Evolutionary conservation across 2,329 filamentous ascomycete species (phyloP), one percentile per base, ranked within the genome.

Genomic region (Alternaria sp.): DNA sequence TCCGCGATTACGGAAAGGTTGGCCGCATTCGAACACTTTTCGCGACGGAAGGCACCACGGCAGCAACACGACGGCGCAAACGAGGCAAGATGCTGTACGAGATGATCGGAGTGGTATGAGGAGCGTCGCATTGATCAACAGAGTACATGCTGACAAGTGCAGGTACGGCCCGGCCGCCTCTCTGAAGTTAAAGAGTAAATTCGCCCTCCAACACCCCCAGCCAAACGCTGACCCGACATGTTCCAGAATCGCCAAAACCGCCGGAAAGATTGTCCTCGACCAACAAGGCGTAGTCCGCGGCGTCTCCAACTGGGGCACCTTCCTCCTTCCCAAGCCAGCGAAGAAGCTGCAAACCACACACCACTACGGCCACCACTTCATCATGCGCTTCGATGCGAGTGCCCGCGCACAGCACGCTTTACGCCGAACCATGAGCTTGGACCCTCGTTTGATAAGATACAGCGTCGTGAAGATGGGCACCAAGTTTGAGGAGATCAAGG

Each of bases 281-380:
- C 88, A 90, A 70, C 91, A 91, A 79, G 96, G 96, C 81, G 94
- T 97, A 60, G 89, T 99, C 77, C 93, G 96, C 73, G 93, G 93
- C 78, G 87, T 97, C 77, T 90, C 90, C 72, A 99, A 99, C 86
- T 99, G 96, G 96, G 96, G 96, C 78, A 87, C 92, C 72, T 97
- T 96, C 83, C 86, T 90, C 51, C 90, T 99, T 17, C 95, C 96
- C 51, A 91, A 90, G 71, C 89, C 93, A 66, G 86, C 90, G 62
- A 90, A 89, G 66, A 90, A 91, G 77, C 90, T 96, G 81, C 93
- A 97, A 83, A 89, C 91, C 72, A 89, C 89, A 70, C 91, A 98
- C 86, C 88, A 88, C 68, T 87, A 89, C 71, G 96, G 96, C 59
- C 94, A 98, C 84, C 97, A 99, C 86, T 99, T 99, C 81, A 91